These are phyloP conservation scores for Solanum chmielewskii DNA, from an alignment of 257 asterid species.

Conservation along the genomic window DNA sequence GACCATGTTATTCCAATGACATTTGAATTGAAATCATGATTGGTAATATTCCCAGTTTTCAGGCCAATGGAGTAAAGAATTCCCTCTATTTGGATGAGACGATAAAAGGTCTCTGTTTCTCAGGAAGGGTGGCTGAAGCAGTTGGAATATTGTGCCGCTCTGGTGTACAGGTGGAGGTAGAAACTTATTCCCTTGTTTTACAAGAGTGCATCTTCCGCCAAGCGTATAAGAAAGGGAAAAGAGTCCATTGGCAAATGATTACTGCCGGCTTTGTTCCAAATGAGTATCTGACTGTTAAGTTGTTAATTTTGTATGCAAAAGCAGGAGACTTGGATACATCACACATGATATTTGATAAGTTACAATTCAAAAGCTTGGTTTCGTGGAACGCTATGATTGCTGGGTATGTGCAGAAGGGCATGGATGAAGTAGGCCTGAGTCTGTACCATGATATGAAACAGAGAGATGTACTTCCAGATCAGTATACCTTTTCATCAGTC, in stretches of 20 bases:
- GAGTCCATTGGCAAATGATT: slow-evolving; percentile 86
- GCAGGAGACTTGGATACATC: slow-evolving; percentile 60
- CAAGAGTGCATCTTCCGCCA: slow-evolving; percentile 83
- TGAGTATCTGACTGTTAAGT: slow-evolving; percentile 67
- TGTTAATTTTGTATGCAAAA: slow-evolving; percentile 73
- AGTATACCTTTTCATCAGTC: slow-evolving; percentile 76
- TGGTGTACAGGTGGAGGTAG: slow-evolving; percentile 40
- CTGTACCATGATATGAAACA: slow-evolving; percentile 58
- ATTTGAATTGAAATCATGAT: slow-evolving; percentile 20
- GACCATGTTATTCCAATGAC: slow-evolving; percentile 4
- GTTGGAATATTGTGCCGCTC: slow-evolving; percentile 66
- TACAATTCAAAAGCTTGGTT: slow-evolving; percentile 36
- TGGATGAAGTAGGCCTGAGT: slow-evolving; percentile 64
- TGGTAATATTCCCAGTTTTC: slow-evolving; percentile 66
- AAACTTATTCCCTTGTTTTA: slow-evolving; percentile 70
- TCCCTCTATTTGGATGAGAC: slow-evolving; percentile 47
- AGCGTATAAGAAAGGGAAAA: slow-evolving; percentile 56
- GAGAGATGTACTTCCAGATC: slow-evolving; percentile 62
- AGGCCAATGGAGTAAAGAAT: slow-evolving; percentile 39
- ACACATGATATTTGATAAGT: slow-evolving; percentile 41
- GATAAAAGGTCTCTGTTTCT: slow-evolving; percentile 68
- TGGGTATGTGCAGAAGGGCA: slow-evolving; percentile 75
- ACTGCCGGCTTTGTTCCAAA: slow-evolving; percentile 55
- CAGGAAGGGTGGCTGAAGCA: slow-evolving; percentile 81
- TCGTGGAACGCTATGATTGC: slow-evolving; percentile 84